These are phyloP conservation scores for Mortierella sp. DNA, from an alignment of 371 early-diverging fungal genomes.

Conservation along the genomic window DNA sequence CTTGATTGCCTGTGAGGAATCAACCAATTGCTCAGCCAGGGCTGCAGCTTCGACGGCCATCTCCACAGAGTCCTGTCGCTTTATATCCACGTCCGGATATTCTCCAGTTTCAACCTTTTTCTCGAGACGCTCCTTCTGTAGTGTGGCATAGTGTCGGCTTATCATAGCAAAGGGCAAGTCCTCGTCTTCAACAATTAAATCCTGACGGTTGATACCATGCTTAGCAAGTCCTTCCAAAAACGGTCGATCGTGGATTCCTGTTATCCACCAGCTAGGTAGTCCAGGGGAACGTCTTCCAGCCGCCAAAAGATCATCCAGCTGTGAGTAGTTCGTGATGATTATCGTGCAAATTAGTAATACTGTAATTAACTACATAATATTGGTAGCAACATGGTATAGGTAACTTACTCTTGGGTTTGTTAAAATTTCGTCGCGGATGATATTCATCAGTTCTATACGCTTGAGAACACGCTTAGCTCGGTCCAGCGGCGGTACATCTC, in stretches of 20 bases:
- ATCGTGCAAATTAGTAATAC: background rate
- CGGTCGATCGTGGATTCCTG: conserved; percentile 74
- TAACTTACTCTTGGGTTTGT: conserved; percentile 59
- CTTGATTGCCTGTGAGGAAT: background rate
- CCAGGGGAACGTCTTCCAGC: conserved; percentile 44
- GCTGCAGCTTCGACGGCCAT: conserved; percentile 19
- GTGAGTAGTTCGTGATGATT: background rate
- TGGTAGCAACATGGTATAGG: background rate
- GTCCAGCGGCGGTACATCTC: conserved; percentile 71
- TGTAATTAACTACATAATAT: background rate
- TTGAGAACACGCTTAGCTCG: conserved; percentile 80
- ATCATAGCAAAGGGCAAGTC: conserved; percentile 69
- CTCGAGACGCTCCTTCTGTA: conserved; percentile 23
- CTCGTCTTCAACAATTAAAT: conserved; percentile 76
- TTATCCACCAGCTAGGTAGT: conserved; percentile 77
- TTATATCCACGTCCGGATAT: background rate
- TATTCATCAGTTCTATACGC: conserved; percentile 79
- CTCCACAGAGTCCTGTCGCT: conserved; percentile 20
- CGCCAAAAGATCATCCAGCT: conserved; percentile 47
- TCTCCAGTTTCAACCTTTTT: conserved; percentile 17
- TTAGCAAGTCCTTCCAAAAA: conserved; percentile 77
- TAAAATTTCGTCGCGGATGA: conserved; percentile 74
- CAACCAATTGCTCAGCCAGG: conserved; percentile 5
- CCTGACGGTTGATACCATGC: conserved; percentile 79
- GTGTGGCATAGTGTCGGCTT: conserved; percentile 16